Evolutionary conservation across 2,329 filamentous ascomycete genomes (phyloP).

Genomic region (Fusarium ambrosium): DNA sequence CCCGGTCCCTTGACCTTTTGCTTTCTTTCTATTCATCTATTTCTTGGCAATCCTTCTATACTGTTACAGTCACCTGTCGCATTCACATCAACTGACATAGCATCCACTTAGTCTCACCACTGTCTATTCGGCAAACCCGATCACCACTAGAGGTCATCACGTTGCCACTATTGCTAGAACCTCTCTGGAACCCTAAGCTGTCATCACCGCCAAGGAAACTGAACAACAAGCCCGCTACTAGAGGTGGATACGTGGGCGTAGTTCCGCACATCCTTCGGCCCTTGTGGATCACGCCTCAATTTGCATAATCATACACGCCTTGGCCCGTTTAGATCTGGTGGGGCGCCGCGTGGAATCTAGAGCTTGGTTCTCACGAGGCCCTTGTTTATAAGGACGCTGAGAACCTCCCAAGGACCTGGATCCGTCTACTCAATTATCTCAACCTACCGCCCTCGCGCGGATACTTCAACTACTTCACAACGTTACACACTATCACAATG

Average conservation of each 20-base stretch:
- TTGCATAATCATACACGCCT: conserved; percentile 41
- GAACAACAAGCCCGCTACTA: conserved; percentile 32
- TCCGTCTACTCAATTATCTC: conserved; percentile 32
- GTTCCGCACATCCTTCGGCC: conserved; percentile 46
- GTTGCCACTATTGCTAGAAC: conserved; percentile 25
- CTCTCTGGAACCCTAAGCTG: conserved; percentile 29
- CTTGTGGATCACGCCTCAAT: conserved; percentile 44
- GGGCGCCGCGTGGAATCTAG: conserved; percentile 43
- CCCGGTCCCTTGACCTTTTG: conserved; percentile 19
- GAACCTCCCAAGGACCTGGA: conserved; percentile 32
- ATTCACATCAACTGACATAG: conserved; percentile 23
- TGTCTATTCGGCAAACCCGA: conserved; percentile 22
- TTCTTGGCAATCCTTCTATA: background rate
- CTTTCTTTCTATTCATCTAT: conserved; percentile 8
- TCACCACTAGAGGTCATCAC: conserved; percentile 18
- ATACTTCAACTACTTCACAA: conserved; percentile 28
- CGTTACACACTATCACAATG: conserved; percentile 68
- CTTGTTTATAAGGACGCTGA: conserved; percentile 41
- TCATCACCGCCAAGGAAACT: conserved; percentile 43
- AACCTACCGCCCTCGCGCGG: conserved; percentile 35
- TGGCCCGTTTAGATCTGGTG: conserved; percentile 49
- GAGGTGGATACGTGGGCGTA: conserved; percentile 44
- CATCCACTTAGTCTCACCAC: conserved; percentile 28
- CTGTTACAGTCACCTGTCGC: background rate
- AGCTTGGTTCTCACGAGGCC: conserved; percentile 41